Conservation (phyloP, 2,329 filamentous ascomycete species). For the Verticillium zaregamsianum region DNA sequence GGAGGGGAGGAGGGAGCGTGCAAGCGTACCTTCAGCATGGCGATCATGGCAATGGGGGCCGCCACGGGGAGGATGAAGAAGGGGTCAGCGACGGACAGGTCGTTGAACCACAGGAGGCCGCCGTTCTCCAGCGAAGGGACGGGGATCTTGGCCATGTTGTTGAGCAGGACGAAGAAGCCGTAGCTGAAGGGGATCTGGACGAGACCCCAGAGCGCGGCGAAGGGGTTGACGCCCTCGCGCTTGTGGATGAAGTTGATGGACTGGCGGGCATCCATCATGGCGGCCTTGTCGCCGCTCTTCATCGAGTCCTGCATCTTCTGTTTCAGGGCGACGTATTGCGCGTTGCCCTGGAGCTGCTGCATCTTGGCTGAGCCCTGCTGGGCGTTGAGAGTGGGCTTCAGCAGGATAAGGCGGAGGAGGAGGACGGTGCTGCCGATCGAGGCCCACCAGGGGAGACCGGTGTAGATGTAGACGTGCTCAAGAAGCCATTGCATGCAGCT, state of each 20-base stretch:
- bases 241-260: conserved; percentile 31
- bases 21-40: conserved; percentile 46
- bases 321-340: conserved; percentile 44
- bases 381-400: conserved; percentile 60
- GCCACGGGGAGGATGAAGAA: conserved; percentile 67
- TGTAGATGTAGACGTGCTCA: conserved; percentile 77
- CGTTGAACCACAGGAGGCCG: conserved; percentile 71
- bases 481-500: conserved; percentile 68
- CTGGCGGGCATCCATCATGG: conserved; percentile 39
- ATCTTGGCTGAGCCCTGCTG: conserved; percentile 61
- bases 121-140: conserved; percentile 73
- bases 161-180: conserved; percentile 74
- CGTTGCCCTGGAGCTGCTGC: conserved; percentile 50
- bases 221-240: conserved; percentile 28
- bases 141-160: conserved; percentile 70
- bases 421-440: conserved; percentile 65
- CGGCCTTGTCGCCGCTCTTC: conserved; percentile 43
- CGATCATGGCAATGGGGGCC: conserved; percentile 52
- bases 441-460: conserved; percentile 76
- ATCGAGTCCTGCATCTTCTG: conserved; percentile 42
- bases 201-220: conserved; percentile 32
- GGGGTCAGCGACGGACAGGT: conserved; percentile 75
- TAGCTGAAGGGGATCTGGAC: conserved; percentile 64
- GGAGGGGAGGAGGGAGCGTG: neutral
- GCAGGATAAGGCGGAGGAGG: conserved; percentile 58